Base-by-base conservation (phyloP, 805 yeast genomes). In the Vanderwaltozyma polyspora region DNA sequence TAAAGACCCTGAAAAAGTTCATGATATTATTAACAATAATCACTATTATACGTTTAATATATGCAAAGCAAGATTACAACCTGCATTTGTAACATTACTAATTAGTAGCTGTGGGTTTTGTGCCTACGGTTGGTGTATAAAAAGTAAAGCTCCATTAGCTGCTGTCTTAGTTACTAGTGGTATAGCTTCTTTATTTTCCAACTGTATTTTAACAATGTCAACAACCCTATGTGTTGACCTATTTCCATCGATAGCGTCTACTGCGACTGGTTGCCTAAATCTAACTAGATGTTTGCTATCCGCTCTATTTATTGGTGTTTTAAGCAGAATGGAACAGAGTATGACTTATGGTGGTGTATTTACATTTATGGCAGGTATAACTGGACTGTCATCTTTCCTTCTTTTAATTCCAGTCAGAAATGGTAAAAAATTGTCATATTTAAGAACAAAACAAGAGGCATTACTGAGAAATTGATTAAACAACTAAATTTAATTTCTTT, bases 331-430 rank as follows among this genome's bases (percentile, higher is more conserved):
- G 89, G 62, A 66, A 11, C 35, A 37, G 0, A 40, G 60, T 0
- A 63, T 86, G 72, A 72, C 73, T 0, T 56, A 71, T 10, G 95
- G 95, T 1, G 91, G 94, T 13, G 70, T 82, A 1, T 83, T 76
- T 48, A 76, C 93, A 0, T 63, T 85, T n/a, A 56, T 82, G 66
- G 76, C 77, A 2, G 76, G 66, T 0, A 34, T 78, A 1, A 63
- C 69, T 5, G 17, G 50, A 6, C 16, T 48, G 2, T 50, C 59
- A 2, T 45, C 60, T 3, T 18, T 33, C 0, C 18, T 45, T 10
- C 40, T 62, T 7, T 34, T 48, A 9, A 34, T 56, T 3, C 59
- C 62, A 3, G 42, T 60, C 33, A 49, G 45, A 23, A 48, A 50
- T 19, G 66, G 65, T 13, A 44, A 52, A 36, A 41, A 47, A 25